Evolutionary conservation across 1,139 yeast species (phyloP).

Genomic region (Suhomyces choctaworum): DNA sequence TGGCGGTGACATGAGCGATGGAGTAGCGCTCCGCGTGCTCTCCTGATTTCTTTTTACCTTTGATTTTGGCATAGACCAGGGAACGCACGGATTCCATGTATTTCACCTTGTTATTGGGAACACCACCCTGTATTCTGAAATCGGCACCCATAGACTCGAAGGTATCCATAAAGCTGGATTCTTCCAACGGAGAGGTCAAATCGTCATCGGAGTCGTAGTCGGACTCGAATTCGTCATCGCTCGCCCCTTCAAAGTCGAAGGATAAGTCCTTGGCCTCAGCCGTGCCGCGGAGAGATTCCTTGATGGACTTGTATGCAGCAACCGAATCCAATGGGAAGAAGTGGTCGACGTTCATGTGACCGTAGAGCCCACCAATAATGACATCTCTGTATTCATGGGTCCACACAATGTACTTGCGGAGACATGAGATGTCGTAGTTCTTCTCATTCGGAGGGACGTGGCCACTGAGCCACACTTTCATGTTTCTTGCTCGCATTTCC

Average conservation of each 20-base stretch:
- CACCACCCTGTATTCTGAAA: conserved; percentile 51
- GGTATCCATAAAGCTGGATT: conserved; percentile 7
- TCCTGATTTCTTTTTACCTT: conserved; percentile 48
- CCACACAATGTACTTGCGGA: conserved; percentile 75
- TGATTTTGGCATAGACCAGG: conserved; percentile 48
- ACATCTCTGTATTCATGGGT: conserved; percentile 78
- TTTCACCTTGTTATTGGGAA: conserved; percentile 61
- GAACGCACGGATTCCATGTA: conserved; percentile 61
- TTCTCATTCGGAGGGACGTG: conserved; percentile 87
- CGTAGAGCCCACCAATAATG: conserved; percentile 78
- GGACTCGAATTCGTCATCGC: not conserved
- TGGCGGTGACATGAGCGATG: conserved; percentile 67
- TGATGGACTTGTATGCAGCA: conserved; percentile 59
- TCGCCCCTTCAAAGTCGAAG: not conserved
- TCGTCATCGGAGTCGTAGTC: conserved; percentile 16
- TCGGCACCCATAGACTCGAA: conserved; percentile 13
- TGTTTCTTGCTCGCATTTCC: conserved; percentile 69
- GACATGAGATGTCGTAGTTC: conserved; percentile 71
- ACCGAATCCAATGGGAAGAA: conserved; percentile 74
- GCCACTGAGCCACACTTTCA: conserved; percentile 85
- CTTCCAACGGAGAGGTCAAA: conserved; percentile 10
- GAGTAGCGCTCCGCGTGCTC: conserved; percentile 58
- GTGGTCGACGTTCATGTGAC: conserved; percentile 89
- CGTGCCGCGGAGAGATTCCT: conserved; percentile 13
- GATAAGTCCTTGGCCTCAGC: conserved; percentile 4